A percentile compares a stretch with the other conserved stretches of the same genome.
Evolutionary conservation across 192 early-diverging fungal species (phyloP).

Genomic region (Backusella sp.): DNA sequence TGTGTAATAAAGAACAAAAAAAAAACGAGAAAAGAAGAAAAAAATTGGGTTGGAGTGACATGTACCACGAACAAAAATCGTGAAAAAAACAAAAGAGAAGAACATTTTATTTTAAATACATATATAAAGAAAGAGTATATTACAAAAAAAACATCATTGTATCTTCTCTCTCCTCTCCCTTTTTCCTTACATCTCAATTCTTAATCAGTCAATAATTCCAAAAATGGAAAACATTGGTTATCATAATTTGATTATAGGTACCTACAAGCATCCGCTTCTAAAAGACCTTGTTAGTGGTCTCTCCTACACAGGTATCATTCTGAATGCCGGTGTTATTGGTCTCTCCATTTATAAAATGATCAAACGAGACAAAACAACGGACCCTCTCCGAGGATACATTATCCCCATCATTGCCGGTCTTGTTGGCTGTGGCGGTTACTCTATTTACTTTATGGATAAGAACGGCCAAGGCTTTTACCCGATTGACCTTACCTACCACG

Average conservation of each 20-base stretch:
- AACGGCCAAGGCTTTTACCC: not conserved
- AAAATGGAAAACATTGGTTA: not conserved
- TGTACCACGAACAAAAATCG: not conserved
- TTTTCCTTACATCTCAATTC: not conserved
- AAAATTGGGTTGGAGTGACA: not conserved
- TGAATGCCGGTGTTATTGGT: not conserved
- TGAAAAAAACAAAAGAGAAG: not conserved
- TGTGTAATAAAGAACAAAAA: not conserved
- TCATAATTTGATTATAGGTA: not conserved
- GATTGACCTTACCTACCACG: not conserved
- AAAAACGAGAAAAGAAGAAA: not conserved
- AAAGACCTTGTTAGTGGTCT: not conserved
- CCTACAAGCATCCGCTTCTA: not conserved
- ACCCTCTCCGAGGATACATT: not conserved
- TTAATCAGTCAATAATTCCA: too few species aligned
- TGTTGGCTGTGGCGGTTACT: not conserved
- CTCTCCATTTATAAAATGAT: not conserved
- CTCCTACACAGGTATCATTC: not conserved
- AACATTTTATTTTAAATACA: not conserved
- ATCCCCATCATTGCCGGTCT: not conserved
- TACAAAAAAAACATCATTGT: not conserved
- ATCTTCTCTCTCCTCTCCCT: not conserved
- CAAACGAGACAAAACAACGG: not conserved
- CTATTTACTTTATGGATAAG: not conserved
- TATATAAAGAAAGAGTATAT: not conserved